These are phyloP conservation scores for Pulveroboletus sp. DNA, from an alignment of 768 basidiomycete genomes.

Conservation along the genomic window DNA sequence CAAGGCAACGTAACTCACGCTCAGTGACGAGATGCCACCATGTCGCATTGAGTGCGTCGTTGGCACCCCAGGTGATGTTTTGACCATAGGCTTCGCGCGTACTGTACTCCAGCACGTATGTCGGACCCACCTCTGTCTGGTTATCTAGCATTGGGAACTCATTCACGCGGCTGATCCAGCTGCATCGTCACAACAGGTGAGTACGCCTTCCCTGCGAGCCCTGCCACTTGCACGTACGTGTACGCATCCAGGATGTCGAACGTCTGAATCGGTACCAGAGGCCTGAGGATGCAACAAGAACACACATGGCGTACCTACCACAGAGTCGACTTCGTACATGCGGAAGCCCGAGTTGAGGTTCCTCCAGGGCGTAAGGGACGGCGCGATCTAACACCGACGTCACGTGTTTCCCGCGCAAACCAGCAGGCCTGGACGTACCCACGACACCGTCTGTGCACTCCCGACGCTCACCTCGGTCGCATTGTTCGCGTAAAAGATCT, in stretches of 20 bases:
- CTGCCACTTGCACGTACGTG: conserved; percentile 43
- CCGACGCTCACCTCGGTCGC: conserved; percentile 51
- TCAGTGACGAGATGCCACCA: conserved; percentile 80
- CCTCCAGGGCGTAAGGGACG: conserved; percentile 61
- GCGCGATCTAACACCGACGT: conserved; percentile 26
- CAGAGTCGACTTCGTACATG: conserved; percentile 38
- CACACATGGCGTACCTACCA: conserved; percentile 11
- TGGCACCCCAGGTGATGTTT: conserved; percentile 47
- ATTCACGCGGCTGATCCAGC: conserved; percentile 62
- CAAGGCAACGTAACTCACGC: conserved; percentile 33
- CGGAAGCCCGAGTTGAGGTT: conserved; percentile 73
- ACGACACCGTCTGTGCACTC: conserved; percentile 48
- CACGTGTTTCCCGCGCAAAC: background rate
- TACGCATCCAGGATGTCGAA: conserved; percentile 72
- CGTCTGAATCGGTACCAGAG: conserved; percentile 37
- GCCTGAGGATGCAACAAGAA: background rate
- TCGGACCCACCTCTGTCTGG: conserved; percentile 54
- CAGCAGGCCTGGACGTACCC: conserved; percentile 30
- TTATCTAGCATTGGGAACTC: conserved; percentile 51
- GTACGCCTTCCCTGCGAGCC: background rate
- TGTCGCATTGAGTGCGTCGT: conserved; percentile 69
- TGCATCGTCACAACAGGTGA: conserved; percentile 22
- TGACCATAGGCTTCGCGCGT: conserved; percentile 62
- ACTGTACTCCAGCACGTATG: conserved; percentile 58
- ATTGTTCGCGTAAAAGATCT: conserved; percentile 73